Base-by-base conservation (phyloP, 2,329 filamentous ascomycete genomes). In the Sporothrix pseudoabietina region DNA sequence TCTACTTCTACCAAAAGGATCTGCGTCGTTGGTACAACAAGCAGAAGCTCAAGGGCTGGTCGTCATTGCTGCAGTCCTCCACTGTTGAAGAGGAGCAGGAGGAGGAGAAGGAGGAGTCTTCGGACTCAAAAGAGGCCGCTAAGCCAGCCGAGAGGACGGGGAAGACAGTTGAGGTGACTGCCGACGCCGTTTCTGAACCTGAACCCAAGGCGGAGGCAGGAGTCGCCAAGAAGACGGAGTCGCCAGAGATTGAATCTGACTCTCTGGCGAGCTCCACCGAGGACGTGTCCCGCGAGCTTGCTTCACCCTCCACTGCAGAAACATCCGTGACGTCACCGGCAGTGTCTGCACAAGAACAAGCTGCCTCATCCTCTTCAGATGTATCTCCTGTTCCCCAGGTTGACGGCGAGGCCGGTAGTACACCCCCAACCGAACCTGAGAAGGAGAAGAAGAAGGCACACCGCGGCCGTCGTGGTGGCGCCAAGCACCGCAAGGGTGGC, bases 401-500 rank as follows among this genome's bases (percentile, higher is more conserved):
- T 2, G 73, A 71, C 49, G 41, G 55, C 30, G 68, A 69, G 6
- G 66, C 26, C 4, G 26, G 6, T 10, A 32, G 32, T 1, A 19
- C 47, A 2, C n/a, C 63, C 14, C 19, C 39, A 80, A 16, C 65
- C 7, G 63, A 66, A 22, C 63, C 39, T 14, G 85, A 87, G 19
- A 84, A 83, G 55, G 84, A 83, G 74, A 90, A 90, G 78, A 91
- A 89, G 79, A 92, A 91, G 79, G 86, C 88, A 0, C 90, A 92
- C 72, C 86, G 92, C 72, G 92, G 92, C 4, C 86, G 88, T n/a
- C 87, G 92, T 66, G 92, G 91, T 30, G 92, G 92, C 1, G 87
- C 88, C 22, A 90, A 91, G 79, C 89, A 91, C 75, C 88, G 88
- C 74, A 90, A 88, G 76, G 85, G 71, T 2, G 47, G 14, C 30